A percentile compares a stretch with the other conserved stretches of the same genome.
Evolutionary conservation across 495 filamentous ascomycete species (phyloP).

Genomic region (Hypoxylon cercidicola): DNA sequence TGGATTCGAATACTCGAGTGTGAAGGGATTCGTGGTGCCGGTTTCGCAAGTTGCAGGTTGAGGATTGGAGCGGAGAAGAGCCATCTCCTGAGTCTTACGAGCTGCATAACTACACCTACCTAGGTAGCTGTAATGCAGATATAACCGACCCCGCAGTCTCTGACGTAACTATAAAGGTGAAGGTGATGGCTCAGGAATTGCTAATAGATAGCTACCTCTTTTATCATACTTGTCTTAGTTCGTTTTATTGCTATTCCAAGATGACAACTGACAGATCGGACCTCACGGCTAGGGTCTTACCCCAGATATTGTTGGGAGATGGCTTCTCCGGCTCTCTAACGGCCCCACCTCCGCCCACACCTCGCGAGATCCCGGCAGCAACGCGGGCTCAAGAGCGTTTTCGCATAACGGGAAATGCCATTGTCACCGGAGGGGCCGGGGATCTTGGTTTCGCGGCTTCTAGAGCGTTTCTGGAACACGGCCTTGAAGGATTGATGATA

Average conservation of each 20-base stretch:
- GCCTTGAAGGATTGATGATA: slow-evolving; percentile 66
- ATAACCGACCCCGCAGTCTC: slow-evolving; percentile 30
- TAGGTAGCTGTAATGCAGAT: slow-evolving; percentile 12
- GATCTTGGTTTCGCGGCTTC: slow-evolving; percentile 69
- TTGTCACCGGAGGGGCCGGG: slow-evolving; percentile 77
- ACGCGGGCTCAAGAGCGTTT: slow-evolving; percentile 67
- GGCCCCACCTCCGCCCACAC: slow-evolving; percentile 56
- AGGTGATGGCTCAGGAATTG: neutral
- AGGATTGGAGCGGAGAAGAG: slow-evolving; percentile 24
- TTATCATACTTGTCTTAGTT: slow-evolving; percentile 4
- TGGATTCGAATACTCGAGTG: neutral
- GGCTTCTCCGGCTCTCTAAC: slow-evolving; percentile 56
- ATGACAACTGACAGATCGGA: slow-evolving; percentile 48
- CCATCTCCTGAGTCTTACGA: slow-evolving; percentile 10
- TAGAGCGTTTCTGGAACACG: slow-evolving; percentile 77
- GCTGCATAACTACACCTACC: slow-evolving; percentile 9
- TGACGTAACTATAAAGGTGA: slow-evolving; percentile 21
- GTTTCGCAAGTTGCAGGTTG: slow-evolving; percentile 17
- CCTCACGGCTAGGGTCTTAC: slow-evolving; percentile 54
- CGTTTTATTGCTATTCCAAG: slow-evolving; percentile 7
- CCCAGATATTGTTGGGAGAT: slow-evolving; percentile 67
- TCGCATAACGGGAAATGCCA: slow-evolving; percentile 69
- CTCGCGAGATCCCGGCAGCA: slow-evolving; percentile 53
- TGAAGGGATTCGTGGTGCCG: slow-evolving; percentile 1
- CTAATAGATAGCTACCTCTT: neutral